phyloP scores from a whole-genome alignment of 345 rosid species.

The Gossypium thurberi region DNA sequence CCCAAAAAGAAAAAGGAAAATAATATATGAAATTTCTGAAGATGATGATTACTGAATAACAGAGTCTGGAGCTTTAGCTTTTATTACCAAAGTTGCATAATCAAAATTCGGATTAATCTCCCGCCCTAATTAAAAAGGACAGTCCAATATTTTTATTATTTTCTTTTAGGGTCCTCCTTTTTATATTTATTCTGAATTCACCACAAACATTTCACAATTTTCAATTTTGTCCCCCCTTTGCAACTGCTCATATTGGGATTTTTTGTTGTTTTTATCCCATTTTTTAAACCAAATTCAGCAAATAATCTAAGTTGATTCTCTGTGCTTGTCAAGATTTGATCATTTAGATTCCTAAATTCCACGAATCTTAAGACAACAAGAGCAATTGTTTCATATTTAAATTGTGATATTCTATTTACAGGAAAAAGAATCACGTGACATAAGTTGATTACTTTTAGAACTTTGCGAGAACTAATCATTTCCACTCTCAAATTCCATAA shows the following conservation, averaged over 20 bases:
- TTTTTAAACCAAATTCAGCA: background rate
- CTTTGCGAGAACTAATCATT: background rate
- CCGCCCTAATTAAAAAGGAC: slow-evolving; percentile 35
- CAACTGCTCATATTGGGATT: background rate
- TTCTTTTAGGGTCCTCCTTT: background rate
- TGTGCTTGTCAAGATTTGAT: background rate
- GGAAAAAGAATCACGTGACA: background rate
- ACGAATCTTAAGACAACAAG: background rate
- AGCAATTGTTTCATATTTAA: background rate
- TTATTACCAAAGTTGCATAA: slow-evolving; percentile 6
- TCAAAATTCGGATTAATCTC: slow-evolving; percentile 39
- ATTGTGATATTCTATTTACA: background rate
- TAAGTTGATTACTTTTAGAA: background rate
- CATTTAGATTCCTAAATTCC: background rate
- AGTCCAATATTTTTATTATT: background rate
- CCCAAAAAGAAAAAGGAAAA: background rate
- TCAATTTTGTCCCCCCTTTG: background rate
- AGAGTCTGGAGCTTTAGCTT: slow-evolving; percentile 3
- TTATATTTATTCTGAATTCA: background rate
- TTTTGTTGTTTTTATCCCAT: background rate
- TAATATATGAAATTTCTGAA: slow-evolving; percentile 5
- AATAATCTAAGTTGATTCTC: background rate
- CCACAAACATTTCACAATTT: background rate
- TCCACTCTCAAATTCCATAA: background rate
- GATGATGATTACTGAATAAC: slow-evolving; percentile 10